Base-by-base conservation (phyloP, 2,329 filamentous ascomycete species). In the Biscogniauxia marginata region DNA sequence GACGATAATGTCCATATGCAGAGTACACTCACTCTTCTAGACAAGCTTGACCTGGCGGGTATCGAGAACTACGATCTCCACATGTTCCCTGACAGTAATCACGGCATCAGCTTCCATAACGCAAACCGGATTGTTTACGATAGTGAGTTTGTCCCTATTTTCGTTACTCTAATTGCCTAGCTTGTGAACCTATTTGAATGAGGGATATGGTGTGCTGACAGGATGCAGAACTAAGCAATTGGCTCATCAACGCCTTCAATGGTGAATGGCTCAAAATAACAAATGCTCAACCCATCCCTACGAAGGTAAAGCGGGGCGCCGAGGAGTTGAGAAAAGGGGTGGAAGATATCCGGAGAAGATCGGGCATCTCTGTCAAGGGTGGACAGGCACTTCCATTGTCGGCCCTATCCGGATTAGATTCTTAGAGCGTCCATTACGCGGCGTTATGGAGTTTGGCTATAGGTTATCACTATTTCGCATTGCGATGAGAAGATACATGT, bases 1-100 rank as follows among this genome's bases (percentile, higher is more conserved):
- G 95, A 99, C 68, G 95, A 99, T 74, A 99, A 99, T 67, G 95
- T 99, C 11, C 96, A 99, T 73, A 86, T 96, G 74, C 96, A 99
- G 74, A 98, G 96, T 73, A 92, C 93, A 0, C 82, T 98, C 56
- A 90, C 87, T 1, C 75, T 99, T 59, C 79, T 99, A 48, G 96
- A 99, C 72, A 88, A 87, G 65, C 80, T 99, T 46, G 91, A 99
- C 75, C 68, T 96, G 52, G 87, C 80, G 0, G 84, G 85, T 11
- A 84, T 97, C 3, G 87, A 93, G 73, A 99, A 99, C 69, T 99
- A 98, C 67, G 95, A 99, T 69, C 86, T 99, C 11, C 93, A 98
- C 72, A 86, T 98, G 54, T 99, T 96, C 75, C 95, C 95, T 0
- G 95, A 99, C 72, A 96, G 90, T 53, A 92, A 99, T 75, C 95